Percentiles rank a stretch among this genome's conserved stretches.
These are phyloP conservation scores for Candida tibetensis DNA, from an alignment of 805 yeast species.

Conservation along the genomic window DNA sequence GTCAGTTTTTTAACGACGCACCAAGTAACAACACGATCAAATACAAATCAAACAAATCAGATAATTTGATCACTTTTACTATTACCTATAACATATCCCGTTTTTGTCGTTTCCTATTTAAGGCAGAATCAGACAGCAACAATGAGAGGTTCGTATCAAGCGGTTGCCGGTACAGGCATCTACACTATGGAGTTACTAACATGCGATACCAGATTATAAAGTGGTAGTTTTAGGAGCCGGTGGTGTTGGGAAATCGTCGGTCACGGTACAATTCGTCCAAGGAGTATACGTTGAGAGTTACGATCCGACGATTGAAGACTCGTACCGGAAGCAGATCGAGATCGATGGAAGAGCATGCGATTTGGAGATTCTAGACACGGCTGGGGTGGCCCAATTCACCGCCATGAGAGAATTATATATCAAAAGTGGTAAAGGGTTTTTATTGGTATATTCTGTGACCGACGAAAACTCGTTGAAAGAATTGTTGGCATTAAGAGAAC, in stretches of 20 bases:
- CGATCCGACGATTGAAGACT: constrained; percentile 97
- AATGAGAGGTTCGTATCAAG: constrained; percentile 10
- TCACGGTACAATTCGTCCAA: constrained; percentile 89
- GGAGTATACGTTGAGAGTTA: constrained; percentile 87
- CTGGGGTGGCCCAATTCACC: constrained; percentile 81
- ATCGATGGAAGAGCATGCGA: constrained; percentile 86
- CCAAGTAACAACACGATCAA: background rate
- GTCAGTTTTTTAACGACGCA: background rate
- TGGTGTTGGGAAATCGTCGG: constrained; percentile 94
- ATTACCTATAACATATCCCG: no score
- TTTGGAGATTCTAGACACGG: constrained; percentile 66
- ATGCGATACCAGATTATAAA: constrained; percentile 59
- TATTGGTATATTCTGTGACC: constrained; percentile 57
- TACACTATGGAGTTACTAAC: background rate
- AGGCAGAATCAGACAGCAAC: no score
- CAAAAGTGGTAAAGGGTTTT: constrained; percentile 78
- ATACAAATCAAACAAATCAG: background rate
- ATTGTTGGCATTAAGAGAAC: constrained; percentile 74
- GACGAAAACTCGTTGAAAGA: constrained; percentile 71
- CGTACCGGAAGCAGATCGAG: constrained; percentile 84
- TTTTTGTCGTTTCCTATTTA: no score
- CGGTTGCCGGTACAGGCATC: background rate
- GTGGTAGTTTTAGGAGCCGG: constrained; percentile 94
- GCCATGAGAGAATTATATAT: constrained; percentile 91
- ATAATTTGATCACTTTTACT: no score